Evolutionary conservation across 257 asterid species (phyloP).

Genomic region (Jasminum sambac): DNA sequence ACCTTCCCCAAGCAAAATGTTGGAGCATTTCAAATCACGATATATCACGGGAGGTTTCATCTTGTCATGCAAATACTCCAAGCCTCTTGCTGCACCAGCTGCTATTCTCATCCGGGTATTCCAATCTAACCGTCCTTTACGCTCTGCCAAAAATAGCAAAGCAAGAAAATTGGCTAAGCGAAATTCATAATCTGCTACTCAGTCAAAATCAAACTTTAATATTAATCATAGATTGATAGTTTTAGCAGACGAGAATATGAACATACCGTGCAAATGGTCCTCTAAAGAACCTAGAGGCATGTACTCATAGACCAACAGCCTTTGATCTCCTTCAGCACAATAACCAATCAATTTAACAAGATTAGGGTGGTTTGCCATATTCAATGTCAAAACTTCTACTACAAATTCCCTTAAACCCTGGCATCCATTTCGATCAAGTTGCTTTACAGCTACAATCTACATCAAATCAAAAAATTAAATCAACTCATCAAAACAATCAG

Average conservation of each 20-base stretch:
- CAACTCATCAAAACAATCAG: background rate
- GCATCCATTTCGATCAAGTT: conserved; percentile 44
- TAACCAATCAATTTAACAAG: conserved; percentile 55
- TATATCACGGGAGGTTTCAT: conserved; percentile 49
- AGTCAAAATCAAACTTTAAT: too few relatives aligned
- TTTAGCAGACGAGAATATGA: too few relatives aligned
- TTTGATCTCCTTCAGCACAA: conserved; percentile 50
- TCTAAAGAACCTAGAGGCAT: conserved; percentile 55
- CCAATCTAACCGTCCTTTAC: conserved; percentile 37
- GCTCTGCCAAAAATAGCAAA: conserved; percentile 22
- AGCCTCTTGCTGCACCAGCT: conserved; percentile 52
- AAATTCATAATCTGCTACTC: too few relatives aligned
- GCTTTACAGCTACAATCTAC: conserved; percentile 53
- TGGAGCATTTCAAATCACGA: conserved; percentile 55
- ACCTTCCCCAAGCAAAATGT: conserved; percentile 46
- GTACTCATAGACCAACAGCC: conserved; percentile 51
- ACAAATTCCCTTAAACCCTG: conserved; percentile 52
- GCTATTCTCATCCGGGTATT: conserved; percentile 44
- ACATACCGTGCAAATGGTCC: conserved; percentile 47
- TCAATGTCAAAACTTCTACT: conserved; percentile 43
- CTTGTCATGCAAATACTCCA: conserved; percentile 47
- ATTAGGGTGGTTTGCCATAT: conserved; percentile 45
- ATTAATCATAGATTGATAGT: too few relatives aligned
- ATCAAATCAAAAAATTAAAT: background rate
- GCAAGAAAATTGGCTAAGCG: background rate